Percentiles rank a stretch among this genome's conserved stretches.
phyloP scores from a whole-genome alignment of 2,329 filamentous ascomycete species.

The Amesomyces nigricolor region DNA sequence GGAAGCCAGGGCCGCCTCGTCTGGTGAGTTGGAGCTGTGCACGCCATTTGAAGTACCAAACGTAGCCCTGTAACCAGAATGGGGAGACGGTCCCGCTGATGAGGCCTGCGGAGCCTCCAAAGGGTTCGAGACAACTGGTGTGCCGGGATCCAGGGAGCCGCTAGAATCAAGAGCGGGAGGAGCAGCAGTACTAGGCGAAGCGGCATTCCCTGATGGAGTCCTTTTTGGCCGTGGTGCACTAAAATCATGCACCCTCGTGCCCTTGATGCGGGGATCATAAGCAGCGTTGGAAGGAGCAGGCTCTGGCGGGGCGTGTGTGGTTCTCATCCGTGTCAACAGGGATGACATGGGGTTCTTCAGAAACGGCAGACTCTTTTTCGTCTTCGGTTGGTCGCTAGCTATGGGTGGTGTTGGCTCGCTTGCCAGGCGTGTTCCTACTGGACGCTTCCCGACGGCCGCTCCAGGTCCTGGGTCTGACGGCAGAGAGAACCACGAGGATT shows the following conservation, averaged over 20 bases:
- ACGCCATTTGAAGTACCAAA: no score
- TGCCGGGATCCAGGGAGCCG: no score
- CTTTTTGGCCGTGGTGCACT: slow-evolving; percentile 47
- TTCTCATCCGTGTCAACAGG: slow-evolving; percentile 51
- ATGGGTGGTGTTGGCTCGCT: slow-evolving; percentile 35
- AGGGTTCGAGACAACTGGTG: no score
- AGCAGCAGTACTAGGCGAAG: no score
- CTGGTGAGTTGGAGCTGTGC: not conserved
- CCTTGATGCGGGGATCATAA: slow-evolving; percentile 60
- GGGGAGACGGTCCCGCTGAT: no score
- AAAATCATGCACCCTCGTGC: slow-evolving; percentile 60
- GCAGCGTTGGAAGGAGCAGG: slow-evolving; percentile 34
- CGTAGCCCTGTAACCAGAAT: no score
- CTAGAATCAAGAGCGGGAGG: no score
- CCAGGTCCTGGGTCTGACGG: slow-evolving; percentile 40
- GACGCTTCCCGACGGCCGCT: slow-evolving; percentile 37
- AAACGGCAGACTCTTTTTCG: slow-evolving; percentile 51
- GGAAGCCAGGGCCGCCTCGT: no score
- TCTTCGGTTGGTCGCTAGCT: slow-evolving; percentile 39
- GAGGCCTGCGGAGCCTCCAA: no score
- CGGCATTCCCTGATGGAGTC: slow-evolving; percentile 1
- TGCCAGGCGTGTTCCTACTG: slow-evolving; percentile 36
- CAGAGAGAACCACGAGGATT: slow-evolving; percentile 42
- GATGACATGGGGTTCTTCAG: slow-evolving; percentile 56
- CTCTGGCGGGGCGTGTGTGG: slow-evolving; percentile 44